Evolutionary conservation across 2,329 filamentous ascomycete genomes (phyloP), one percentile per base, ranked within the genome.

Genomic region (Ascochyta viciae-villosae): DNA sequence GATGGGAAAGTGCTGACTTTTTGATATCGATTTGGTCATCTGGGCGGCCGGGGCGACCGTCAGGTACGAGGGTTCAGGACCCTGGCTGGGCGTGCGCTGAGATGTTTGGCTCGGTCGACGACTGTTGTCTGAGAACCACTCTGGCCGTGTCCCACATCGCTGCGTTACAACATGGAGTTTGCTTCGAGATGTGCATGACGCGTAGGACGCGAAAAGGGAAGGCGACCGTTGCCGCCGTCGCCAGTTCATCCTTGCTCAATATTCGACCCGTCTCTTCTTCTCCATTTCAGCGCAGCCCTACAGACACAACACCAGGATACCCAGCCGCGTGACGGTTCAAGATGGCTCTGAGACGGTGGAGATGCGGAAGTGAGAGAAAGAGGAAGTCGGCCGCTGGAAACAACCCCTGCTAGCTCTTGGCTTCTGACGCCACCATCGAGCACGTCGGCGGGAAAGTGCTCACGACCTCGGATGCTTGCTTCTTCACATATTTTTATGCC

Each of bases 391-490:
- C 52, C 50, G 49, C 52, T 51, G 26, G 56, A 56, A 38, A 34
- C n/a, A 43, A 64, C 51, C 60, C 56, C 55, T 67, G 64, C 53
- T 53, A 49, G 34, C 51, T 27, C 65, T 65, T 64, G 65, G 65
- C 64, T 58, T 38, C 55, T 54, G 33, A 61, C 64, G 66, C 69
- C 68, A 70, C 42, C 65, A 50, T 63, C 54, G 64, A 61, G 54
- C 61, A 46, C 57, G 44, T 61, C 60, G 56, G 68, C 63, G 61
- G 61, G 63, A 62, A 61, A 45, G 45, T 54, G 42, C 56, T 59
- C 63, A 63, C 63, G 56, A 66, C 62, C 54, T 53, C 60, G 39
- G 54, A 61, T 61, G 48, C 50, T 61, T 67, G 63, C 62, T 64
- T 68, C 62, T 67, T 64, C 54, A 59, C 58, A 57, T 60, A 57